A percentile compares a stretch with the other conserved stretches of the same genome.
phyloP scores from a whole-genome alignment of 139 green algal genomes.

The Tetraselmis striata region DNA sequence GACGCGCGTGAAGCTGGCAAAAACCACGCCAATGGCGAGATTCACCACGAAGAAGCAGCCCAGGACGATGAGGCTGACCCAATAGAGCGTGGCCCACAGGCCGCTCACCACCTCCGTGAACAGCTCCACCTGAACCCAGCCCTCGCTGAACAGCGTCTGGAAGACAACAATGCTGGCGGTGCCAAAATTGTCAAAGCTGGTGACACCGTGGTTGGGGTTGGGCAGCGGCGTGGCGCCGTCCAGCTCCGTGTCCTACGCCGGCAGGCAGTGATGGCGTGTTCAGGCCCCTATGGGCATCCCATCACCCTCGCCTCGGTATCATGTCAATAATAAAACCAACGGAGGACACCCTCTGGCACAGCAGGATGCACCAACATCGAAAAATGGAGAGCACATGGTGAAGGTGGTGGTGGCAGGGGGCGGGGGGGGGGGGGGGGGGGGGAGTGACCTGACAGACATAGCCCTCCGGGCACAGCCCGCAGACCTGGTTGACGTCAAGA shows the following conservation, averaged over 20 bases:
- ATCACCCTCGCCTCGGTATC: too few relatives aligned
- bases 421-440: neutral
- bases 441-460: neutral
- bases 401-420: neutral
- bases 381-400: too few relatives aligned
- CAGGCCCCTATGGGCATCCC: neutral
- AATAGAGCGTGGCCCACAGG: conserved; percentile 6
- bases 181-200: conserved; percentile 10
- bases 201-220: conserved; percentile 9
- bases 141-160: conserved; percentile 3
- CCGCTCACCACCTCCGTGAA: neutral
- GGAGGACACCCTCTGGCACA: too few relatives aligned
- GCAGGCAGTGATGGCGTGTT: neutral
- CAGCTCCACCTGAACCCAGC: neutral
- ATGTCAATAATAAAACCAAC: too few relatives aligned
- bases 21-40: conserved; percentile 5
- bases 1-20: neutral
- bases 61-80: conserved; percentile 6
- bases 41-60: conserved; percentile 14
- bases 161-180: conserved; percentile 1
- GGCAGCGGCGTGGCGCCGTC: neutral
- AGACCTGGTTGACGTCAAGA: neutral
- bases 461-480: neutral
- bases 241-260: neutral
- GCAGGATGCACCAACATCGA: too few relatives aligned